These are phyloP conservation scores for Barnettozyma californica DNA, from an alignment of 805 yeast species.

Conservation along the genomic window DNA sequence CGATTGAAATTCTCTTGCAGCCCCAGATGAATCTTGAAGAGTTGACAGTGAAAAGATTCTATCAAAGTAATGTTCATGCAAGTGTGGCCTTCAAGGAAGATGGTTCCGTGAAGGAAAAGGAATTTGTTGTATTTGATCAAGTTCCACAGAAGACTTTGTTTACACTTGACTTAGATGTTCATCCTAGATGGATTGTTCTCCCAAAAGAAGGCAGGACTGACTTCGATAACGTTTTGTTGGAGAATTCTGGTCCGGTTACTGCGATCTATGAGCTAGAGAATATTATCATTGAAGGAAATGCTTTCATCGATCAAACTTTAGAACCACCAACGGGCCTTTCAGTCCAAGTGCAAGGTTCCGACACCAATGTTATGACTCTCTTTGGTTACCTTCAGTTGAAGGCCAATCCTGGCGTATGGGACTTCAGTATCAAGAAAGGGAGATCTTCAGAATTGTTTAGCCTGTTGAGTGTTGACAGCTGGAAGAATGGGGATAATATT, in stretches of 20 bases:
- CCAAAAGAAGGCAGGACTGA: constrained; percentile 50
- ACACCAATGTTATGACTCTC: constrained; percentile 71
- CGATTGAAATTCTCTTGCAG: constrained; percentile 48
- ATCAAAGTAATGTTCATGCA: constrained; percentile 40
- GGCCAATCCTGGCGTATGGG: constrained; percentile 68
- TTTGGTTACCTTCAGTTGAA: constrained; percentile 81
- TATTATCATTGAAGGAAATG: constrained; percentile 68
- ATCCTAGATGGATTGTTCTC: constrained; percentile 62
- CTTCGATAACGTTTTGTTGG: constrained; percentile 55
- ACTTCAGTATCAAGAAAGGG: constrained; percentile 40
- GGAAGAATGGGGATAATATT: background rate
- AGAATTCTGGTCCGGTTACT: constrained; percentile 28
- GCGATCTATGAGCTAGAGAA: constrained; percentile 48
- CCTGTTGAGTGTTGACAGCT: constrained; percentile 31
- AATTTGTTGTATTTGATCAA: constrained; percentile 33
- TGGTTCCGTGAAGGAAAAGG: constrained; percentile 25
- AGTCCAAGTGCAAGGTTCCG: constrained; percentile 31
- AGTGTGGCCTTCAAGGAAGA: constrained; percentile 24
- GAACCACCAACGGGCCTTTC: constrained; percentile 20
- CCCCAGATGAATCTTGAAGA: constrained; percentile 45
- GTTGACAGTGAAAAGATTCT: constrained; percentile 53
- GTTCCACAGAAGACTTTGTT: constrained; percentile 52
- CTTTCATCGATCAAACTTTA: constrained; percentile 36
- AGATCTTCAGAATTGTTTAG: constrained; percentile 37
- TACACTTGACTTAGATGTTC: constrained; percentile 52